These are phyloP conservation scores for Lentinula edodes DNA, from an alignment of 768 basidiomycete genomes.

Conservation along the genomic window DNA sequence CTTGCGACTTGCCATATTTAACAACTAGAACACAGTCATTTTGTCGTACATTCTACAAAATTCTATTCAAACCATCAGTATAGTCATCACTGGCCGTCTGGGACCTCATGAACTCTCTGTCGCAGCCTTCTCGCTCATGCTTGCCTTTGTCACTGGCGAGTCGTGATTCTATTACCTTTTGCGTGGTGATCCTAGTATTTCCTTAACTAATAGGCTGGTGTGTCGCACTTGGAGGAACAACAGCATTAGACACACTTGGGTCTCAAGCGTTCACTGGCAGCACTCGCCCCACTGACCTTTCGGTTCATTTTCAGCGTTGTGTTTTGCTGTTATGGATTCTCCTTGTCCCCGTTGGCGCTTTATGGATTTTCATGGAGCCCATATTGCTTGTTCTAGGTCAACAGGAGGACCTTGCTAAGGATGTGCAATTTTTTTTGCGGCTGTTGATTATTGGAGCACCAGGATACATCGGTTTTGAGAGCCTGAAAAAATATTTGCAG, in stretches of 20 bases:
- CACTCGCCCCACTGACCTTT: conserved; percentile 53
- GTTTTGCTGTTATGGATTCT: conserved; percentile 58
- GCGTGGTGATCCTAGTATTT: conserved; percentile 45
- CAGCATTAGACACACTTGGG: conserved; percentile 72
- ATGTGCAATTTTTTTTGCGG: conserved; percentile 63
- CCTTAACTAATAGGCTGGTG: conserved; percentile 53
- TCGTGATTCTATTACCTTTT: conserved; percentile 23
- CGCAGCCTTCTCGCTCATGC: conserved; percentile 70
- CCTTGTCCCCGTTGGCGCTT: conserved; percentile 52
- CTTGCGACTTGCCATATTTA: neutral
- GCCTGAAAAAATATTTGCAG: conserved; percentile 74
- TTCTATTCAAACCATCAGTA: conserved; percentile 62
- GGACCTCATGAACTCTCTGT: conserved; percentile 67
- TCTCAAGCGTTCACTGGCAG: conserved; percentile 74
- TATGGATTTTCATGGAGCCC: conserved; percentile 64
- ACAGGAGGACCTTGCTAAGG: conserved; percentile 44
- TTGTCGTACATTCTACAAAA: conserved; percentile 70
- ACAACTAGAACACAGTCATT: conserved; percentile 38
- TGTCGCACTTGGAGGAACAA: conserved; percentile 73
- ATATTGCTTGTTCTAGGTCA: conserved; percentile 62
- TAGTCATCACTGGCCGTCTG: conserved; percentile 60
- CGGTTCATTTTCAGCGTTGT: conserved; percentile 68
- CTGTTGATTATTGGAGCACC: conserved; percentile 62
- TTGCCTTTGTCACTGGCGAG: conserved; percentile 77
- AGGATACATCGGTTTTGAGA: conserved; percentile 71